Evolutionary conservation across 345 rosid genomes (phyloP), one percentile per base, ranked within the genome.

Genomic region (Iberis pinnata): DNA sequence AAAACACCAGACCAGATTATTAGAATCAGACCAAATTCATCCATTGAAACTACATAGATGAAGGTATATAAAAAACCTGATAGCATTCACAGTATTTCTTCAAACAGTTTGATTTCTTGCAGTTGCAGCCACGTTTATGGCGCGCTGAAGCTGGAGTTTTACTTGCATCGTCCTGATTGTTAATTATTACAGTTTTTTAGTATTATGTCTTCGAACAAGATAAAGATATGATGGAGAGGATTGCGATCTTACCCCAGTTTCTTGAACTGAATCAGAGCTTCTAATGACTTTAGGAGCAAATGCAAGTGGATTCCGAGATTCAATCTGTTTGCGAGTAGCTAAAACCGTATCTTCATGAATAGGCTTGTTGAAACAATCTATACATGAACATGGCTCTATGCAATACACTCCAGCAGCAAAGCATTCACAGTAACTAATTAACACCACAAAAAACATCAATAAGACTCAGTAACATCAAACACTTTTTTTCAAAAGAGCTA

Each of bases 51-150:
- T 39, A 64, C 8, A 54, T 25, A 0, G 5, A 37, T 25, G 55
- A 26, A 0, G 7, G 49, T 8, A 37, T 25, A 57, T 46, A 60
- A 54, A n/a, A 70, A 70, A 92, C 98, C 98, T 92, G 98, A 70
- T 71, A 92, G 86, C 98, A 92, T 81, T 92, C 98, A 5, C 98
- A 92, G 61, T 92, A 92, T 75, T 92, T 92, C 80, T 92, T 92
- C 37, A 83, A 72, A 70, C 98, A 92, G 67, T 70, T 77, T 32
- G 98, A 92, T 61, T 86, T 92, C 76, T 92, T 92, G 83, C 98
- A 92, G 76, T 85, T 88, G 82, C 98, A 92, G 27, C 98, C 98
- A 70, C 92, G 75, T 74, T 88, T 88, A 64, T 92, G 98, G 16
- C 97, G 81, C 12, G 96, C 95, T 18, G 98, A 92, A 61, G 95